These are phyloP conservation scores for Leptodermis oblonga DNA, from an alignment of 257 asterid genomes.

Conservation along the genomic window DNA sequence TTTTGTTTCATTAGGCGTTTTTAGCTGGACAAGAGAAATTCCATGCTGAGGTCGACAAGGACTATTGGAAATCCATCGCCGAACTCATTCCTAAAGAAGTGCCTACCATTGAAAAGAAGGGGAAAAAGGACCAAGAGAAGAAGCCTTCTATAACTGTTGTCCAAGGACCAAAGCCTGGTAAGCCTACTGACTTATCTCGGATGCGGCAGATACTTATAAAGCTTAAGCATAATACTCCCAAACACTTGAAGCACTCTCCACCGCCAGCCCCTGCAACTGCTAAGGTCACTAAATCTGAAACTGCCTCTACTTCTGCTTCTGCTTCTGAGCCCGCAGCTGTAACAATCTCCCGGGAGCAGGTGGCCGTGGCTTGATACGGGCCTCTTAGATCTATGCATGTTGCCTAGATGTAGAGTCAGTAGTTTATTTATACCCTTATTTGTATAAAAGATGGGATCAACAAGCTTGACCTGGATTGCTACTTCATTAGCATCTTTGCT, in stretches of 20 bases:
- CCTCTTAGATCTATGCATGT: not conserved
- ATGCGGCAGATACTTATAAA: slow-evolving; percentile 65
- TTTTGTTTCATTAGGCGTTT: slow-evolving; percentile 40
- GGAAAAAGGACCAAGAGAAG: slow-evolving; percentile 61
- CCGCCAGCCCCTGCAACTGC: slow-evolving; percentile 23
- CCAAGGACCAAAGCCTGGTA: slow-evolving; percentile 92
- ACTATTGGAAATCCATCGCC: slow-evolving; percentile 83
- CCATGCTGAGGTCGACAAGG: slow-evolving; percentile 72
- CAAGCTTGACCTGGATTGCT: not conserved
- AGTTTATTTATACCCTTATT: not conserved
- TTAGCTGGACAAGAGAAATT: slow-evolving; percentile 61
- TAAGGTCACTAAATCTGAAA: slow-evolving; percentile 24
- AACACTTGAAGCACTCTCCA: slow-evolving; percentile 56
- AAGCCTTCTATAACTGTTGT: slow-evolving; percentile 46
- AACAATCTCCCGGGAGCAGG: slow-evolving; percentile 26
- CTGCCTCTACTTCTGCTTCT: slow-evolving; percentile 15
- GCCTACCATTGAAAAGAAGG: slow-evolving; percentile 46
- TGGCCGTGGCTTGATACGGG: slow-evolving; percentile 47
- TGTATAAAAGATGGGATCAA: slow-evolving; percentile 8
- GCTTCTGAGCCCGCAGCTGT: slow-evolving; percentile 25
- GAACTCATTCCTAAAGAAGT: slow-evolving; percentile 82
- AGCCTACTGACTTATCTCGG: slow-evolving; percentile 63
- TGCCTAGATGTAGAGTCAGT: not conserved
- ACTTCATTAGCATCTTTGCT: not conserved
- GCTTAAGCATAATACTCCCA: slow-evolving; percentile 74